Evolutionary conservation across 2,329 filamentous ascomycete genomes (phyloP).

Genomic region (Ascosphaera apis): DNA sequence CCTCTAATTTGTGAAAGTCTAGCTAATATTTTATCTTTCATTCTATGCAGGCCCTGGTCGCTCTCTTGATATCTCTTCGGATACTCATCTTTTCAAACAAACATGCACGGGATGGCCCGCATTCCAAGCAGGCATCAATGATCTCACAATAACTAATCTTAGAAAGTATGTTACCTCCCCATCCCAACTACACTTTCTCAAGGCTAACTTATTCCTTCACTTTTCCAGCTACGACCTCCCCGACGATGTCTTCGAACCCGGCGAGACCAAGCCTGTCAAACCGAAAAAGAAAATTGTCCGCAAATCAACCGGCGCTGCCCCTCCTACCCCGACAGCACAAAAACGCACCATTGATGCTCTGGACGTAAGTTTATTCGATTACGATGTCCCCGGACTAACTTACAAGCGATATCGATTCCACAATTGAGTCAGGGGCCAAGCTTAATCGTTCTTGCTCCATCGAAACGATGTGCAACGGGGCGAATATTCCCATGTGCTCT

Average conservation of each 20-base stretch:
- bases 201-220: conserved; percentile 5
- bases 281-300: conserved; percentile 30
- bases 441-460: neutral
- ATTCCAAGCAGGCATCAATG: conserved; percentile 53
- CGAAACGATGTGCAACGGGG: neutral
- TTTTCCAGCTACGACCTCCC: conserved; percentile 48
- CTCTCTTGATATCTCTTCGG: conserved; percentile 37
- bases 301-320: conserved; percentile 10
- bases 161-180: conserved; percentile 42
- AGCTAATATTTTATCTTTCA: neutral
- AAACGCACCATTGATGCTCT: conserved; percentile 19
- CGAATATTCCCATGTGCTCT: neutral
- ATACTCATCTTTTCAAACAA: conserved; percentile 71
- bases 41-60: conserved; percentile 18
- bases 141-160: conserved; percentile 59
- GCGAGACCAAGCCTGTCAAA: conserved; percentile 45
- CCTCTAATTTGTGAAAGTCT: conserved; percentile 9
- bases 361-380: conserved; percentile 19
- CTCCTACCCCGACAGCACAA: conserved; percentile 9
- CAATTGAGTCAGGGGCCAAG: neutral
- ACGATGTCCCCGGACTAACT: conserved; percentile 4
- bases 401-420: neutral
- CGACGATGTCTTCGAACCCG: conserved; percentile 62
- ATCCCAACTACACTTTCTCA: neutral
- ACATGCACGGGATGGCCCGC: conserved; percentile 54